Conservation (phyloP, 1,284 basidiomycete species). For the Heimioporus retisporus region DNA sequence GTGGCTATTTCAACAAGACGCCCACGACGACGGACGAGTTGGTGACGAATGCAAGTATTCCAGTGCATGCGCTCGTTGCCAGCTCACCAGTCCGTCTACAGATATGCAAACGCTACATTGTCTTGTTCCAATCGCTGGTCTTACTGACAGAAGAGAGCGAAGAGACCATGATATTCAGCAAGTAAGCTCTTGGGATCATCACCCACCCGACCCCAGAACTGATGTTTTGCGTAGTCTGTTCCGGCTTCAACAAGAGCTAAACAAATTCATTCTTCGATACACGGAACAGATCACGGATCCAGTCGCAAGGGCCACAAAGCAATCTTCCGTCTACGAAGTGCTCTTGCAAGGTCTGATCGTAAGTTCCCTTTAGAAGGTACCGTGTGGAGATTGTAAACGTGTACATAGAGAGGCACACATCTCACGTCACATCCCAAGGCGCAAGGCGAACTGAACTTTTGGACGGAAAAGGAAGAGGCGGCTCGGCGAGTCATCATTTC, state of each 20-base stretch:
- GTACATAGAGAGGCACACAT: constrained; percentile 57
- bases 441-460: constrained; percentile 67
- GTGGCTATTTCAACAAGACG: constrained; percentile 74
- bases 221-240: constrained; percentile 64
- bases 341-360: constrained; percentile 85
- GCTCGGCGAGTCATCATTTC: constrained; percentile 65
- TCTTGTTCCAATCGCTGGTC: constrained; percentile 84
- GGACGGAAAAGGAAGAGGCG: constrained; percentile 68
- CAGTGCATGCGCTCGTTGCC: background rate
- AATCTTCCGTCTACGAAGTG: constrained; percentile 80
- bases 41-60: constrained; percentile 66
- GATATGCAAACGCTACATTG: constrained; percentile 77
- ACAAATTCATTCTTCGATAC: constrained; percentile 81
- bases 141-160: constrained; percentile 85
- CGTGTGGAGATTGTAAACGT: constrained; percentile 10
- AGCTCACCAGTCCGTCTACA: constrained; percentile 24
- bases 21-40: constrained; percentile 75
- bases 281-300: constrained; percentile 74
- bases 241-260: constrained; percentile 89
- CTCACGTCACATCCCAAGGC: constrained; percentile 66
- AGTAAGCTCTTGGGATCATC: constrained; percentile 60
- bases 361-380: constrained; percentile 40
- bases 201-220: background rate
- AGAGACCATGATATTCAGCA: constrained; percentile 95
- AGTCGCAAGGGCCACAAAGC: constrained; percentile 72